Percentiles rank a stretch among this genome's conserved stretches.
Conservation (phyloP, 208 protist genomes). For the Endotrypanum monterogeii region DNA sequence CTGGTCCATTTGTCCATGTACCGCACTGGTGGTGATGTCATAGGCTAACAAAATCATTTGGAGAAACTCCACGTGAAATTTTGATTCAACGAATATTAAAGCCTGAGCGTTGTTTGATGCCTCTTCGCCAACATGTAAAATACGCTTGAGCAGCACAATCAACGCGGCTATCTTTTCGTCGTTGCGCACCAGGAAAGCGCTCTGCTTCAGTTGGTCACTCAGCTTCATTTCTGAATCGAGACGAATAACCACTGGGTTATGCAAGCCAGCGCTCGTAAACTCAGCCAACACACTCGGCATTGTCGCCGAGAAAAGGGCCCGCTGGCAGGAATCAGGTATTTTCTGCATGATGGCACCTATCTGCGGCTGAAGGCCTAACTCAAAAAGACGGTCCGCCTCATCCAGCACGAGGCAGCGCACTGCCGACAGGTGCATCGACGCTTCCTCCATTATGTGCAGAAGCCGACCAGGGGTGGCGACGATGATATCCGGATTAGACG, state of each 20-base stretch:
- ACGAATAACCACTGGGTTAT: constrained; percentile 96
- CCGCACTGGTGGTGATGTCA: constrained; percentile 66
- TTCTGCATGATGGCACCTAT: constrained; percentile 95
- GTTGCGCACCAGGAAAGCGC: constrained; percentile 93
- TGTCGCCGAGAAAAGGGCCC: constrained; percentile 98
- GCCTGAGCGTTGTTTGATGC: constrained; percentile 72
- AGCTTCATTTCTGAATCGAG: constrained; percentile 98
- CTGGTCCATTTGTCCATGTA: constrained; percentile 98
- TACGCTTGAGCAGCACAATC: constrained; percentile 92
- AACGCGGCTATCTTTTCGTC: constrained; percentile 96
- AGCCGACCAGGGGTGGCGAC: constrained; percentile 99
- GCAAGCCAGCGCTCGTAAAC: constrained; percentile 97
- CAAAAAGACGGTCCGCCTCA: constrained; percentile 99
- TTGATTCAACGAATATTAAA: constrained; percentile 97
- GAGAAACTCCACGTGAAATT: constrained; percentile 98
- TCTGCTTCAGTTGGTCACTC: constrained; percentile 94
- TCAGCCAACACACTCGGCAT: constrained; percentile 97
- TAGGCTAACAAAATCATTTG: constrained; percentile 87
- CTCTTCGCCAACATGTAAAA: constrained; percentile 74
- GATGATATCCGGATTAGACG: constrained; percentile 98
- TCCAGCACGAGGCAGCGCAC: constrained; percentile 98
- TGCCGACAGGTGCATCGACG: constrained; percentile 88
- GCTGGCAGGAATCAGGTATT: constrained; percentile 94
- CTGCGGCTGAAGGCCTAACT: constrained; percentile 97
- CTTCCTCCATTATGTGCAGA: constrained; percentile 96